These are phyloP conservation scores for Brasilioporus rufonigricans DNA, from an alignment of 768 basidiomycete species.

Conservation along the genomic window DNA sequence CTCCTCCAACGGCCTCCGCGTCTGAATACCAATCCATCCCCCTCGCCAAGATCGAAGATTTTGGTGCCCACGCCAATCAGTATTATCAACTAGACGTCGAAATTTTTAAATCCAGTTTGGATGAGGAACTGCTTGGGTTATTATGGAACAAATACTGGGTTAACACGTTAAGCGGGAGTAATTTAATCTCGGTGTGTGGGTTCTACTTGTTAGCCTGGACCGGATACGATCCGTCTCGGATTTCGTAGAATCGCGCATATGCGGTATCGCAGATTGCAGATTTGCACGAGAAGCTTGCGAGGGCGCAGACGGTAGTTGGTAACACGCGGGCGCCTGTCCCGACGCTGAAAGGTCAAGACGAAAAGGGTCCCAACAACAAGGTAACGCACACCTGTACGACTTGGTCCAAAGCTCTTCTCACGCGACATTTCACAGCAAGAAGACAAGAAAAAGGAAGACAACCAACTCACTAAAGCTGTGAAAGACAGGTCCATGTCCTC, in stretches of 20 bases:
- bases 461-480: slow-evolving; percentile 82
- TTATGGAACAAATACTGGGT: slow-evolving; percentile 99
- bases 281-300: slow-evolving; percentile 84
- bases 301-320: slow-evolving; percentile 57
- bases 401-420: neutral
- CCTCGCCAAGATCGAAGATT: slow-evolving; percentile 96
- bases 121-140: slow-evolving; percentile 82
- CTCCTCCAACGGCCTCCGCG: slow-evolving; percentile 63
- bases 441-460: slow-evolving; percentile 86
- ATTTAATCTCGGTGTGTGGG: slow-evolving; percentile 77
- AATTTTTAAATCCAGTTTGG: slow-evolving; percentile 90
- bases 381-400: slow-evolving; percentile 26
- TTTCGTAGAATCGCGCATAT: slow-evolving; percentile 82
- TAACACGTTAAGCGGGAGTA: slow-evolving; percentile 91
- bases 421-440: slow-evolving; percentile 35
- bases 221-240: neutral
- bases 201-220: neutral
- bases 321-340: slow-evolving; percentile 60
- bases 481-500: slow-evolving; percentile 69
- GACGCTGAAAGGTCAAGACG: slow-evolving; percentile 50
- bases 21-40: slow-evolving; percentile 97
- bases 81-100: slow-evolving; percentile 95
- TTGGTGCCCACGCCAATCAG: slow-evolving; percentile 95
- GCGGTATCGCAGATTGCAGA: slow-evolving; percentile 89
- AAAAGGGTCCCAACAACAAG: slow-evolving; percentile 39